These are phyloP conservation scores for Spiraea crenata DNA, from an alignment of 331 rosid genomes.

Conservation along the genomic window DNA sequence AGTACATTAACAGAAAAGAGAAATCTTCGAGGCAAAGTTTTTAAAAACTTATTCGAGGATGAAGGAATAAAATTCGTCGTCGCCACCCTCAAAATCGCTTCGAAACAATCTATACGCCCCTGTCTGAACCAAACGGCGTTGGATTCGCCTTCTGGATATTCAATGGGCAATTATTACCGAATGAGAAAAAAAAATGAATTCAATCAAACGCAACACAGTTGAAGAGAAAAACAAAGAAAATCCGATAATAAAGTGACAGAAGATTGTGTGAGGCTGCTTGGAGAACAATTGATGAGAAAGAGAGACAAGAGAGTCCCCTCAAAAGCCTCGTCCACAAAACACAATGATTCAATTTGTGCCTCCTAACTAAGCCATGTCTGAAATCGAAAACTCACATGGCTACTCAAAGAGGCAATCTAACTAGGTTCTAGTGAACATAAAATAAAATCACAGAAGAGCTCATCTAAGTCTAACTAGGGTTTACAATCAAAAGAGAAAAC, in stretches of 20 bases:
- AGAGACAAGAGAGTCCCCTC: neutral
- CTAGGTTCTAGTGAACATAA: no score
- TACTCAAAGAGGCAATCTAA: conserved; percentile 10
- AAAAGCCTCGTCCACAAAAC: conserved; percentile 4
- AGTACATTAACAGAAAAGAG: neutral
- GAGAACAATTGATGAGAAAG: neutral
- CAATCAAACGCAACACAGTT: no score
- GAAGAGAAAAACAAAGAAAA: no score
- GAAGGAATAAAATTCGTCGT: neutral
- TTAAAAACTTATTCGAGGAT: conserved; percentile 5
- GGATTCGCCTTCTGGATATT: conserved; percentile 23
- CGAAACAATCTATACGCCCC: conserved; percentile 38
- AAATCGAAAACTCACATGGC: neutral
- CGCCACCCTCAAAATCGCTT: conserved; percentile 23
- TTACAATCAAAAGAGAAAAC: no score
- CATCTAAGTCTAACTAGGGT: no score
- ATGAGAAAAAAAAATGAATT: no score
- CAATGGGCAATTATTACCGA: conserved; percentile 9
- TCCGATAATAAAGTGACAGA: no score
- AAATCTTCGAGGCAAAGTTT: conserved; percentile 23
- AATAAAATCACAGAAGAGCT: no score
- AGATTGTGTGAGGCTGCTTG: conserved; percentile 15
- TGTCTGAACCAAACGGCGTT: conserved; percentile 42
- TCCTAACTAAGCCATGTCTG: conserved; percentile 8
- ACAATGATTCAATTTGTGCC: neutral